A percentile compares a stretch with the other conserved stretches of the same genome.
Conservation (phyloP, 345 rosid species). For the Camelina laxa region DNA sequence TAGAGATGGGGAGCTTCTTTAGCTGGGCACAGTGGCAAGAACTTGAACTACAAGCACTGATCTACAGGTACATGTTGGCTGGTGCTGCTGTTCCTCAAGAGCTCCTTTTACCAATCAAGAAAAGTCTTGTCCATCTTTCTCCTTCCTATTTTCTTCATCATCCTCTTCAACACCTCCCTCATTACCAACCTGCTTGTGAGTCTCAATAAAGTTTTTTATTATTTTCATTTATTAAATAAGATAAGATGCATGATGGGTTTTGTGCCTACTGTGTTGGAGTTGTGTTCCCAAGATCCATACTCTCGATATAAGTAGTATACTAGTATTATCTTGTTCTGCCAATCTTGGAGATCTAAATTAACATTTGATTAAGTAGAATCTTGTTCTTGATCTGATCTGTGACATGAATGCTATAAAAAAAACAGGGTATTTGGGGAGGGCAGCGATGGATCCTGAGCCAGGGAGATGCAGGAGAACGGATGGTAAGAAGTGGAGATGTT, state of each 20-base stretch:
- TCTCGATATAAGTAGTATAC: neutral
- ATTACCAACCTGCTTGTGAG: slow-evolving; percentile 81
- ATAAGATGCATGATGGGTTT: slow-evolving; percentile 34
- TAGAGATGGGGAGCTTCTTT: slow-evolving; percentile 81
- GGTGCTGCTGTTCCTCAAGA: slow-evolving; percentile 89
- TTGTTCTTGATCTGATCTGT: slow-evolving; percentile 39
- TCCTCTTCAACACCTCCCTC: slow-evolving; percentile 60
- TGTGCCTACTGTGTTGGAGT: slow-evolving; percentile 34
- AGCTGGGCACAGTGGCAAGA: slow-evolving; percentile 94
- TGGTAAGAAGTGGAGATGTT: slow-evolving; percentile 99
- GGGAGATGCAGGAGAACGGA: slow-evolving; percentile 98
- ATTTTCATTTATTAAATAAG: neutral
- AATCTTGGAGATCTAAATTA: slow-evolving; percentile 13
- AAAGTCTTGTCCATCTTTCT: slow-evolving; percentile 68
- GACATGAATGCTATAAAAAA: slow-evolving; percentile 41
- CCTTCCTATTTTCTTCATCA: slow-evolving; percentile 69
- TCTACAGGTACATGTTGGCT: slow-evolving; percentile 88
- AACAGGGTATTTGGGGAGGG: slow-evolving; percentile 83
- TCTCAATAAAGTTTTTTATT: neutral
- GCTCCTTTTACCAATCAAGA: slow-evolving; percentile 87
- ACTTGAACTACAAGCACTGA: slow-evolving; percentile 92
- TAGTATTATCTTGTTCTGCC: slow-evolving; percentile 1
- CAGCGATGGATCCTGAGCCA: slow-evolving; percentile 96
- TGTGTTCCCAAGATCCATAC: slow-evolving; percentile 41
- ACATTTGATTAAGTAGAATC: neutral